A percentile compares a stretch with the other conserved stretches of the same genome.
Evolutionary conservation across 306 rosid species (phyloP).

Genomic region (barrel medic (Medicago truncatula)): MtrunA17r5.0-ANR NC_053044.1:50021501-50022000

Average conservation of each 20-base stretch:
- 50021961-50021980: constrained; percentile 20
- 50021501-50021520: constrained; percentile 5
- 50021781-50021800: constrained; percentile 40
- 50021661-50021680: constrained; percentile 85
- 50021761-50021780: constrained; percentile 39
- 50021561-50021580: constrained; percentile 94
- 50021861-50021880: constrained; percentile 88
- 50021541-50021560: constrained; percentile 63
- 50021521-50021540: constrained; percentile 46
- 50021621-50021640: constrained; percentile 62
- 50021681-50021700: constrained; percentile 82
- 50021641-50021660: constrained; percentile 78
- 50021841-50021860: constrained; percentile 83
- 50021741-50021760: constrained; percentile 34
- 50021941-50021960: constrained; percentile 29
- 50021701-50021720: constrained; percentile 90
- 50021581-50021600: constrained; percentile 64
- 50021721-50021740: constrained; percentile 71
- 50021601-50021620: constrained; percentile 75
- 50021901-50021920: constrained; percentile 94
- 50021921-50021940: constrained; percentile 75
- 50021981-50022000: constrained; percentile 12
- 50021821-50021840: constrained; percentile 85
- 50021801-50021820: constrained; percentile 67
- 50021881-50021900: constrained; percentile 99